A percentile compares a stretch with the other conserved stretches of the same genome.
Evolutionary conservation across 2,329 filamentous ascomycete genomes (phyloP).

Genomic region (Lasiodiplodia gonubiensis): DNA sequence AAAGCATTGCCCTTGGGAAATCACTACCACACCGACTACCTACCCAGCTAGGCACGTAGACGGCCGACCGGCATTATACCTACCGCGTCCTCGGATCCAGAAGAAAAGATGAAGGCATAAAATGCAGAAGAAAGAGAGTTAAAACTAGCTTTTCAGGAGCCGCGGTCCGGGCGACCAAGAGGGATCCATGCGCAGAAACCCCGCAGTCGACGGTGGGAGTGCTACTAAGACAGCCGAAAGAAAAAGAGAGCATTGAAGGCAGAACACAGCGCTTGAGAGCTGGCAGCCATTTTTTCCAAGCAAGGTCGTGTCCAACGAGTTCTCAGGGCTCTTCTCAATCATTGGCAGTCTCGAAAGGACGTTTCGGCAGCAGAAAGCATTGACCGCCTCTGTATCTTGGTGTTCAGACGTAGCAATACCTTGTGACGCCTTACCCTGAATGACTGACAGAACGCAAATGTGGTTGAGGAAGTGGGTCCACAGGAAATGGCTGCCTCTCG

Average conservation of each 20-base stretch:
- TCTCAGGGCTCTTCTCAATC: background rate
- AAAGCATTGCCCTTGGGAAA: background rate
- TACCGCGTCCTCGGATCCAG: slow-evolving; percentile 3
- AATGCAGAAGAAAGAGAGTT: background rate
- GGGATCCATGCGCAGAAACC: background rate
- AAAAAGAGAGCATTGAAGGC: background rate
- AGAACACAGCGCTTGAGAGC: slow-evolving; percentile 13
- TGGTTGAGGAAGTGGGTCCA: background rate
- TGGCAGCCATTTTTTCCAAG: slow-evolving; percentile 4
- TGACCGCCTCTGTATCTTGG: background rate
- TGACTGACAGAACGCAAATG: background rate
- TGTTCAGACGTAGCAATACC: slow-evolving; percentile 22
- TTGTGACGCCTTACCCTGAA: slow-evolving; percentile 24
- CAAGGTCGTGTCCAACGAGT: background rate
- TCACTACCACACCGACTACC: slow-evolving; percentile 4
- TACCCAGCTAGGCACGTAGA: slow-evolving; percentile 19
- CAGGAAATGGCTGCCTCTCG: background rate
- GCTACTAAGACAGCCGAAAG: slow-evolving; percentile 11
- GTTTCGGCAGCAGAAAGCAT: slow-evolving; percentile 4
- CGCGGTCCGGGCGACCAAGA: background rate
- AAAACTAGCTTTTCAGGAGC: slow-evolving; percentile 1
- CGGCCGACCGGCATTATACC: slow-evolving; percentile 15
- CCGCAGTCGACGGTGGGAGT: background rate
- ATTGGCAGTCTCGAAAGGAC: background rate
- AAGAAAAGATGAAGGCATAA: background rate